Evolutionary conservation across 1,139 yeast species (phyloP).

Genomic region (Groenewaldozyma sp.): DNA sequence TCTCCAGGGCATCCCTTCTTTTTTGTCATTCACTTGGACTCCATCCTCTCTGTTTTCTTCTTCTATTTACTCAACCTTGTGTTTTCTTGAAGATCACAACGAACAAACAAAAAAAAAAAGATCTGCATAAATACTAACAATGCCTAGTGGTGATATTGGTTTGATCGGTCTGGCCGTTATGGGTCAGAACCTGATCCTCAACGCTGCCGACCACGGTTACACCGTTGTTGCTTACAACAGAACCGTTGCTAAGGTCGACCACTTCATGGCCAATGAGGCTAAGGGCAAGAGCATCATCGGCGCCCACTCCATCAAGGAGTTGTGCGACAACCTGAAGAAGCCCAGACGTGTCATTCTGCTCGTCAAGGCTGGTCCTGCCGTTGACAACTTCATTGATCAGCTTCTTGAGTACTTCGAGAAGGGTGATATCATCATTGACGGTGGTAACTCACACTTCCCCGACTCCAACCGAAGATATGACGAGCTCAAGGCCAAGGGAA

Average conservation of each 20-base stretch:
- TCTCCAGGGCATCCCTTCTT: too few species aligned
- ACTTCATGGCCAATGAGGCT: slow-evolving; percentile 88
- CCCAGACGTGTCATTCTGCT: slow-evolving; percentile 92
- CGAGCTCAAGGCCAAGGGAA: slow-evolving; percentile 79
- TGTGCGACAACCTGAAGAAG: slow-evolving; percentile 81
- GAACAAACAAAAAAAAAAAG: too few species aligned
- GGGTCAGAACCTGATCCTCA: slow-evolving; percentile 98
- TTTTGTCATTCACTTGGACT: too few species aligned
- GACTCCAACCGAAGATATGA: slow-evolving; percentile 95
- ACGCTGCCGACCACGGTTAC: slow-evolving; percentile 94
- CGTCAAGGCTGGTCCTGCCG: slow-evolving; percentile 96
- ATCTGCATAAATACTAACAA: slow-evolving; percentile 6
- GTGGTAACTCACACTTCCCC: slow-evolving; percentile 99
- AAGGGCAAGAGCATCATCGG: slow-evolving; percentile 91
- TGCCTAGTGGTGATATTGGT: slow-evolving; percentile 83
- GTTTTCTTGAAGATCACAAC: too few species aligned
- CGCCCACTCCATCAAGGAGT: slow-evolving; percentile 86
- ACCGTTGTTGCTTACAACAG: slow-evolving; percentile 98
- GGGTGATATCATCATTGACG: slow-evolving; percentile 98
- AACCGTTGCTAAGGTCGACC: slow-evolving; percentile 91
- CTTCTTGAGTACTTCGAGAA: slow-evolving; percentile 84
- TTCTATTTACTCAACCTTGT: neutral
- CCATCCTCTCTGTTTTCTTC: neutral
- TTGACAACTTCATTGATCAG: slow-evolving; percentile 83
- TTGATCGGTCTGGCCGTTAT: slow-evolving; percentile 99